Conservation (phyloP, 2,329 filamentous ascomycete genomes). For the Chaetomiaceae sp. region DNA sequence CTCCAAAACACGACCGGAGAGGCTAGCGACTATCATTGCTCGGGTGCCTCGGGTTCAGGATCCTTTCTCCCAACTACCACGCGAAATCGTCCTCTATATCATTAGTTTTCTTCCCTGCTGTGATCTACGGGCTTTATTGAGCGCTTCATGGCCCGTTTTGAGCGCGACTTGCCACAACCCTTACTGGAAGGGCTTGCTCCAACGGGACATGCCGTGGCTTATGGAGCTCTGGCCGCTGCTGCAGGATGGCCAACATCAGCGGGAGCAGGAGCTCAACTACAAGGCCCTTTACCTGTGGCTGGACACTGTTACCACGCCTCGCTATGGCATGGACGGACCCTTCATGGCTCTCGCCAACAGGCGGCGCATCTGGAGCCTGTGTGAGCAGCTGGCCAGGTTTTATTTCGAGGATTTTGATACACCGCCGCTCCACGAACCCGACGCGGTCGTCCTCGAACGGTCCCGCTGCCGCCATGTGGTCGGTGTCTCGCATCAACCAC, state of each 20-base stretch:
- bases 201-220: conserved; percentile 2
- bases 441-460: neutral
- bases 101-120: neutral
- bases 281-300: conserved; percentile 2
- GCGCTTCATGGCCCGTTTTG: conserved; percentile 1
- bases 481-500: neutral
- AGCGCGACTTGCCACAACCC: neutral
- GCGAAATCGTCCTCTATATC: neutral
- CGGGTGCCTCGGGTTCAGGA: neutral
- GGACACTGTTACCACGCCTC: neutral
- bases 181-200: conserved; percentile 3
- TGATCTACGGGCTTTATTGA: neutral
- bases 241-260: neutral
- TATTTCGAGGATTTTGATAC: neutral
- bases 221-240: neutral
- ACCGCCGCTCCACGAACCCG: neutral
- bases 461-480: neutral
- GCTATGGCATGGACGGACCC: neutral
- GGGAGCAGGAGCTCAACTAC: neutral
- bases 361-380: conserved; percentile 1
- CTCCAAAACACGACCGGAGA: neutral
- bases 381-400: conserved; percentile 1
- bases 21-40: neutral
- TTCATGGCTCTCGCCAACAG: conserved; percentile 1
- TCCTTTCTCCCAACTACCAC: neutral